Base-by-base conservation (phyloP, 495 filamentous ascomycete genomes). In the Haplographium delicatum region DNA sequence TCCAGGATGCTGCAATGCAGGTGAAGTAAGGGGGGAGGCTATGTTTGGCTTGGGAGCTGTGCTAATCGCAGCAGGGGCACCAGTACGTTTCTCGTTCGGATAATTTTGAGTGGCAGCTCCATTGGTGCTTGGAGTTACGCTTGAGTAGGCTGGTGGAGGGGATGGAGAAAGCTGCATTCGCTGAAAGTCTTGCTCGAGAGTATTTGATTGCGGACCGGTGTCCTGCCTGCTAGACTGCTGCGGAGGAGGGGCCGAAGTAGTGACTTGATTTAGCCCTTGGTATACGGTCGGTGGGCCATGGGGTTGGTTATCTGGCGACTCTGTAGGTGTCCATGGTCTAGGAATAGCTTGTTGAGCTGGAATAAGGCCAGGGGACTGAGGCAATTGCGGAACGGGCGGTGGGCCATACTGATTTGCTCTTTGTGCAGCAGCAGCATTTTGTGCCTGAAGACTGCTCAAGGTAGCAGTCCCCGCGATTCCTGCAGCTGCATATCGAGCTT, bases 321-420 rank as follows among this genome's bases (percentile, higher is more conserved):
- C 93, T 23, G 93, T 97, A 1, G 93, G 93, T 15, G 94, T 98
- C 93, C 93, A 98, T 39, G 90, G 90, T 44, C 91, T 78, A 31
- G 78, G 73, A 8, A 80, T 72, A 31, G 64, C 54, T 47, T 74
- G 74, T 23, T 65, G 61, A 37, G 60, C 63, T 11, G 68, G 66
- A 22, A 57, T 58, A 20, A 54, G 31, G 30, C 57, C 53, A 25
- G 60, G 62, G n/a, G 58, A 61, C 24, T 48, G 49, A 18, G 73
- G 72, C 16, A 73, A 64, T 44, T 63, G 55, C 27, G 59, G 62
- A 15, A 60, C 57, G 9, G 61, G 68, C 22, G 75, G 73, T 25
- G 70, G 72, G 7, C 75, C 74, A 70, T 96, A 94, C 45, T 89
- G 86, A 20, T 84, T 79, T 45, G 82, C 62, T 38, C 90, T 74